phyloP scores from a whole-genome alignment of 2,329 filamentous ascomycete species.

The Geosmithia flava region DNA sequence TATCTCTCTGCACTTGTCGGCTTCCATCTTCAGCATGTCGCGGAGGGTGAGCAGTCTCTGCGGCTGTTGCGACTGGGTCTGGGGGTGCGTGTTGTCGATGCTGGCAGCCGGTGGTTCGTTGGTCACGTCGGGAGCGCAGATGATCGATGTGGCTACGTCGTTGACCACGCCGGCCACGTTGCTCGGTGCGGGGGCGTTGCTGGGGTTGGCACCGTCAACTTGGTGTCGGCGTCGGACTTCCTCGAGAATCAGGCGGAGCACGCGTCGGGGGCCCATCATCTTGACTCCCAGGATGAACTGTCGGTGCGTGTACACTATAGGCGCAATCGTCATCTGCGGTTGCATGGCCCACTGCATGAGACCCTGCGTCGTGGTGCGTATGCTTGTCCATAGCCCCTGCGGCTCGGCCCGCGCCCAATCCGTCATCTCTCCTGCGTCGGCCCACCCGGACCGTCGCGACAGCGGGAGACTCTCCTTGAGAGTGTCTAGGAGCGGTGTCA shows the following conservation, averaged over 20 bases:
- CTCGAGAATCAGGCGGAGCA: conserved; percentile 43
- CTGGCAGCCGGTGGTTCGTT: conserved; percentile 24
- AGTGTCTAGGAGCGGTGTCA: conserved; percentile 55
- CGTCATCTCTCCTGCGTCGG: conserved; percentile 55
- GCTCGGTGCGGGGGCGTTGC: conserved; percentile 7
- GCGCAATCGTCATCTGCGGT: conserved; percentile 39
- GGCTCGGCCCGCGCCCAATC: conserved; percentile 41
- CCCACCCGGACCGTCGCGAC: conserved; percentile 48
- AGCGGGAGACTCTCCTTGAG: conserved; percentile 47
- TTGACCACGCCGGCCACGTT: conserved; percentile 33
- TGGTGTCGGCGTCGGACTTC: neutral
- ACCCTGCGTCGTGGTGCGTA: conserved; percentile 49
- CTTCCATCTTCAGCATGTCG: conserved; percentile 44
- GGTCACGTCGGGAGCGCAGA: conserved; percentile 53
- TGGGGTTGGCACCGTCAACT: conserved; percentile 33
- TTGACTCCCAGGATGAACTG: conserved; percentile 50
- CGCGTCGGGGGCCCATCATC: conserved; percentile 56
- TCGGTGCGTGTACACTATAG: conserved; percentile 59
- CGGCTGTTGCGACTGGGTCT: conserved; percentile 9
- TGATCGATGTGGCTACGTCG: conserved; percentile 55
- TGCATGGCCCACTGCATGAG: conserved; percentile 55
- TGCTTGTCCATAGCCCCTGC: conserved; percentile 36
- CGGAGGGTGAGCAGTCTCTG: conserved; percentile 43
- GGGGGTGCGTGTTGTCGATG: conserved; percentile 20
- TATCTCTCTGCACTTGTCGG: conserved; percentile 42